phyloP scores from a whole-genome alignment of 352 stramenopile genomes.

The Pythium oligandrum region DNA sequence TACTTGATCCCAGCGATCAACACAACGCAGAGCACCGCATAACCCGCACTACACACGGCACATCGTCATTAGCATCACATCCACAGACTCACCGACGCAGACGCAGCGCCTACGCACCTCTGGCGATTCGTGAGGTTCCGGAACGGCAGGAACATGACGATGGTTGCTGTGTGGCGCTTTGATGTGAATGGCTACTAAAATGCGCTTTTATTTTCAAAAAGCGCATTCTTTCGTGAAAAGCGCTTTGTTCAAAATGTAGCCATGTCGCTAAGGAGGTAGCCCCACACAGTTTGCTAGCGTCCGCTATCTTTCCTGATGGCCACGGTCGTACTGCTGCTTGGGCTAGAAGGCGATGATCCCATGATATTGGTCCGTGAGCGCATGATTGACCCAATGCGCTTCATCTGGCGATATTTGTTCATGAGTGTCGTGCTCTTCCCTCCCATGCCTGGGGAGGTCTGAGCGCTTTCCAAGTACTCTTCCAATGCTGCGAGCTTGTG shows the following conservation, averaged over 20 bases:
- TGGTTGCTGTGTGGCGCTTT: neutral
- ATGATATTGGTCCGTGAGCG: neutral
- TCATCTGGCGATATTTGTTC: constrained; percentile 62
- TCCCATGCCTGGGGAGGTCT: constrained; percentile 4
- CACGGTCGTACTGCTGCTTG: too few relatives aligned
- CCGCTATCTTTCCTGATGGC: too few relatives aligned
- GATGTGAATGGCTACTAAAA: neutral
- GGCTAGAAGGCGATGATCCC: too few relatives aligned
- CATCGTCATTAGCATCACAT: constrained; percentile 2
- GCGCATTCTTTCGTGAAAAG: neutral
- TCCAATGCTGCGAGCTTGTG: constrained; percentile 63
- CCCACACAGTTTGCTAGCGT: too few relatives aligned
- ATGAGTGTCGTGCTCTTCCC: constrained; percentile 19
- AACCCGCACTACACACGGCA: constrained; percentile 31
- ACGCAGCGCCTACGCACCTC: constrained; percentile 24
- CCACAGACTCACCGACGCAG: neutral
- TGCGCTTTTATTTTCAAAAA: neutral
- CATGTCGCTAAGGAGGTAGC: neutral
- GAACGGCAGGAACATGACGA: constrained; percentile 57
- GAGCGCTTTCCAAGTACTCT: constrained; percentile 43
- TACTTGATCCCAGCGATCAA: constrained; percentile 65
- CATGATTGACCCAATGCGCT: constrained; percentile 64
- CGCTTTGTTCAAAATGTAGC: neutral
- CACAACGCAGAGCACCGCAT: constrained; percentile 54
- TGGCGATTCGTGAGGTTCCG: constrained; percentile 51